Evolutionary conservation across 768 basidiomycete genomes (phyloP).

Genomic region (Postia placenta): DNA sequence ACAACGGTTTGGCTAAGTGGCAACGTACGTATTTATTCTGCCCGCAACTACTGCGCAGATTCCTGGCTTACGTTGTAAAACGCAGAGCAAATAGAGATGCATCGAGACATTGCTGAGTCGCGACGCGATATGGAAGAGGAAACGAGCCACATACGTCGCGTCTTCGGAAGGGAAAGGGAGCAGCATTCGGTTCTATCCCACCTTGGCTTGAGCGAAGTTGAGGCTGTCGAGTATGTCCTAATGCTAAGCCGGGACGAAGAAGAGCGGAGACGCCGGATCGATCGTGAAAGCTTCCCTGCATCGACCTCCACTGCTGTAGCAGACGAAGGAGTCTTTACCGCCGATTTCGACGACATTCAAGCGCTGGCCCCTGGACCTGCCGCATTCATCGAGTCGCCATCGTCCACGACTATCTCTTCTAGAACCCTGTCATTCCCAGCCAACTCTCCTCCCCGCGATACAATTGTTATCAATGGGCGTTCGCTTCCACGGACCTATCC

Average conservation of each 20-base stretch:
- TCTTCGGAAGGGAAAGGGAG: constrained; percentile 45
- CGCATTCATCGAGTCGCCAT: constrained; percentile 18
- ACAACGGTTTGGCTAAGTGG: constrained; percentile 26
- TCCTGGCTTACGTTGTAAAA: neutral
- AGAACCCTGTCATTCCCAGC: neutral
- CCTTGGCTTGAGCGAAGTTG: constrained; percentile 69
- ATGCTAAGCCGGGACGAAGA: constrained; percentile 85
- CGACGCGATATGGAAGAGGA: constrained; percentile 47
- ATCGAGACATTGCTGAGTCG: constrained; percentile 58
- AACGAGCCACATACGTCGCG: constrained; percentile 27
- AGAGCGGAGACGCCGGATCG: constrained; percentile 18
- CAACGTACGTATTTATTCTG: constrained; percentile 26
- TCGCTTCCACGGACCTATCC: constrained; percentile 24
- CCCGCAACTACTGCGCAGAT: neutral
- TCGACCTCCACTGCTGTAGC: constrained; percentile 4
- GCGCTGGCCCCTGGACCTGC: constrained; percentile 20
- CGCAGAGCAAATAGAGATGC: constrained; percentile 59
- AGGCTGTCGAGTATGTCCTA: constrained; percentile 73
- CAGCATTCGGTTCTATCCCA: constrained; percentile 49
- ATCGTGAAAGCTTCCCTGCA: constrained; percentile 8
- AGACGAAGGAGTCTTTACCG: constrained; percentile 55
- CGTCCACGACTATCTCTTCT: constrained; percentile 4
- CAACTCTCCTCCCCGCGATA: neutral
- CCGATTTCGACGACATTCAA: constrained; percentile 42
- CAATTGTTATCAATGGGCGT: constrained; percentile 16